Evolutionary conservation across 1,139 yeast species (phyloP).

Genomic region (Yarrowia galli): DNA sequence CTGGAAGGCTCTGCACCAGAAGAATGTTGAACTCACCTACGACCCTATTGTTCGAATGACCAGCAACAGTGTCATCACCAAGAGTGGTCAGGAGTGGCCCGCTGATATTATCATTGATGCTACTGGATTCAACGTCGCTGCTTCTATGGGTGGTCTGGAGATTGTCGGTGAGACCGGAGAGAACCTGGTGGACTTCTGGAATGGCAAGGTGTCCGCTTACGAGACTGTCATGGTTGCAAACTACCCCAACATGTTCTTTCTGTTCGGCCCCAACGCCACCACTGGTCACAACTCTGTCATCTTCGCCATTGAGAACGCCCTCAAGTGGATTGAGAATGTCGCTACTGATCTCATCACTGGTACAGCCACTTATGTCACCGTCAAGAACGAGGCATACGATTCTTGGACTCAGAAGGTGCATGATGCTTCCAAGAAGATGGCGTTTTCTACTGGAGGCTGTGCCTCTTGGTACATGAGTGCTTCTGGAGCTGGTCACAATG

Average conservation of each 20-base stretch:
- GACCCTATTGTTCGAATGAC: slow-evolving; percentile 46
- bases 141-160: slow-evolving; percentile 39
- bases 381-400: slow-evolving; percentile 40
- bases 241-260: slow-evolving; percentile 42
- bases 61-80: slow-evolving; percentile 44
- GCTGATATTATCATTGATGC: slow-evolving; percentile 48
- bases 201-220: slow-evolving; percentile 40
- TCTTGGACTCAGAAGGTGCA: slow-evolving; percentile 39
- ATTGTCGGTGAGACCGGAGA: slow-evolving; percentile 41
- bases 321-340: slow-evolving; percentile 40
- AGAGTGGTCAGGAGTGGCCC: slow-evolving; percentile 44
- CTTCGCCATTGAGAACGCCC: slow-evolving; percentile 42
- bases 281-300: slow-evolving; percentile 43
- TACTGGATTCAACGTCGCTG: slow-evolving; percentile 45
- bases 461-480: slow-evolving; percentile 41
- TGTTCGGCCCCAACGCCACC: slow-evolving; percentile 42
- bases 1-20: slow-evolving; percentile 44
- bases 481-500: slow-evolving; percentile 40
- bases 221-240: slow-evolving; percentile 41
- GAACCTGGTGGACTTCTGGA: slow-evolving; percentile 32
- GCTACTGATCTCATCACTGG: slow-evolving; percentile 39
- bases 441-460: slow-evolving; percentile 42
- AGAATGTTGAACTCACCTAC: slow-evolving; percentile 45
- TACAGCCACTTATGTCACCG: slow-evolving; percentile 38
- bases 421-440: slow-evolving; percentile 40